phyloP scores from a whole-genome alignment of 106 monocot species.

The Allium sativum region DNA sequence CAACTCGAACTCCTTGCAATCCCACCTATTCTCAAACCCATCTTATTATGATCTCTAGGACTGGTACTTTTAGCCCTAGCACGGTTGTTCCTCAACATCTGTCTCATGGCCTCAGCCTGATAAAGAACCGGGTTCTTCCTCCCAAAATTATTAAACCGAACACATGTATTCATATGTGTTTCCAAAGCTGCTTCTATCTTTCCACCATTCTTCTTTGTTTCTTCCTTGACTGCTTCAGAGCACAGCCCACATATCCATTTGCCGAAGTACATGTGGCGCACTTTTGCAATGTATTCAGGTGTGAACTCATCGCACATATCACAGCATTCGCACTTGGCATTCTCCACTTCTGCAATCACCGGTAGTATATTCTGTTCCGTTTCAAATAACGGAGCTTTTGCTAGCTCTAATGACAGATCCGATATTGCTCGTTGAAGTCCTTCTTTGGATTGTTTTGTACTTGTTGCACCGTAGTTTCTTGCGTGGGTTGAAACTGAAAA shows the following conservation, averaged over 20 bases:
- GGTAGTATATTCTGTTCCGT: constrained; percentile 10
- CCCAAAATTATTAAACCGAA: constrained; percentile 41
- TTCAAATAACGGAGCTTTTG: constrained; percentile 1
- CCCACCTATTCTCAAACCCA: constrained; percentile 1
- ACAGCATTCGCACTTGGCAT: constrained; percentile 75
- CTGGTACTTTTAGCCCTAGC: constrained; percentile 4
- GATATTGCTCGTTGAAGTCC: constrained; percentile 62
- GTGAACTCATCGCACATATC: constrained; percentile 73
- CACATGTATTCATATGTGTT: constrained; percentile 46
- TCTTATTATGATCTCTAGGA: constrained; percentile 16
- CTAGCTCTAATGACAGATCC: constrained; percentile 56
- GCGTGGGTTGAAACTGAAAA: background rate
- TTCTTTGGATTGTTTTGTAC: constrained; percentile 12
- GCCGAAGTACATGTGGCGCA: constrained; percentile 9
- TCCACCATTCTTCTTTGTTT: constrained; percentile 41
- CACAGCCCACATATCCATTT: constrained; percentile 29
- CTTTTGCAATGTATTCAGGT: constrained; percentile 17
- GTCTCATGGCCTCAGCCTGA: constrained; percentile 49
- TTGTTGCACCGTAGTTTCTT: background rate
- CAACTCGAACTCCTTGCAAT: constrained; percentile 20
- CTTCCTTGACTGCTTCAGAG: constrained; percentile 34
- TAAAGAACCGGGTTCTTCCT: constrained; percentile 36
- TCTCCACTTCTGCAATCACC: constrained; percentile 38
- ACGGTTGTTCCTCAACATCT: constrained; percentile 32
- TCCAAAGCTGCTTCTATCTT: constrained; percentile 30